phyloP scores from a whole-genome alignment of 2,329 filamentous ascomycete species.

The Alternaria ethzedia region DNA sequence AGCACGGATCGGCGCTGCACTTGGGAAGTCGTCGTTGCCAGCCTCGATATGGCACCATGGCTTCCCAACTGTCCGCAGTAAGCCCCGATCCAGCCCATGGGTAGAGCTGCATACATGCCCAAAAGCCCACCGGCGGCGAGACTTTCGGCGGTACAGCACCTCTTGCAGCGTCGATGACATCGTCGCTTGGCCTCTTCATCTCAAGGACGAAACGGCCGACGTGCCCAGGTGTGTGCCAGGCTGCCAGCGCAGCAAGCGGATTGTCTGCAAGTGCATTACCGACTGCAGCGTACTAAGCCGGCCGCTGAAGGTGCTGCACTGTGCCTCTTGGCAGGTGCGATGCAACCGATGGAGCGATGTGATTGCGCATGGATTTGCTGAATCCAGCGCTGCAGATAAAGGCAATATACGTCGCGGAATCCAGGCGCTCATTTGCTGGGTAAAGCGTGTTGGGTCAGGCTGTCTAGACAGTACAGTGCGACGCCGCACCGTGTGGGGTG shows the following conservation, averaged over 20 bases:
- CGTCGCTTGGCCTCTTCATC: background rate
- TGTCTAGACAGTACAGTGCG: background rate
- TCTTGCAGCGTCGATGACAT: background rate
- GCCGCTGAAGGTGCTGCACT: conserved; percentile 3
- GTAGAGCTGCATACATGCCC: conserved; percentile 6
- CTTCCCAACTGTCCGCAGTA: background rate
- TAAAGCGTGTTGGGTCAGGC: conserved; percentile 4
- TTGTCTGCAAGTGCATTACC: background rate
- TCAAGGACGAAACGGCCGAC: background rate
- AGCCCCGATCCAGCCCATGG: conserved; percentile 7
- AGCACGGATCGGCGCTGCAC: conserved; percentile 5
- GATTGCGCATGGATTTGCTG: conserved; percentile 16
- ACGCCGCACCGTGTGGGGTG: background rate
- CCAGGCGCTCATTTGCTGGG: conserved; percentile 13
- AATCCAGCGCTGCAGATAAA: conserved; percentile 14
- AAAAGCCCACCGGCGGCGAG: background rate
- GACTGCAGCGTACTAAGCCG: background rate
- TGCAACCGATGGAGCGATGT: conserved; percentile 12
- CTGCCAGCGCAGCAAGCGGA: conserved; percentile 11
- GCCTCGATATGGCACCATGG: conserved; percentile 2
- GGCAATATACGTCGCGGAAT: conserved; percentile 14
- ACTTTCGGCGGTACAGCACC: background rate
- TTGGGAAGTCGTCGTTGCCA: background rate
- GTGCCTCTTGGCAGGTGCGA: conserved; percentile 10
- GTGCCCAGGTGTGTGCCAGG: background rate